Evolutionary conservation across 257 asterid genomes (phyloP), one percentile per base, ranked within the genome.

Genomic region (Gentiana straminea): DNA sequence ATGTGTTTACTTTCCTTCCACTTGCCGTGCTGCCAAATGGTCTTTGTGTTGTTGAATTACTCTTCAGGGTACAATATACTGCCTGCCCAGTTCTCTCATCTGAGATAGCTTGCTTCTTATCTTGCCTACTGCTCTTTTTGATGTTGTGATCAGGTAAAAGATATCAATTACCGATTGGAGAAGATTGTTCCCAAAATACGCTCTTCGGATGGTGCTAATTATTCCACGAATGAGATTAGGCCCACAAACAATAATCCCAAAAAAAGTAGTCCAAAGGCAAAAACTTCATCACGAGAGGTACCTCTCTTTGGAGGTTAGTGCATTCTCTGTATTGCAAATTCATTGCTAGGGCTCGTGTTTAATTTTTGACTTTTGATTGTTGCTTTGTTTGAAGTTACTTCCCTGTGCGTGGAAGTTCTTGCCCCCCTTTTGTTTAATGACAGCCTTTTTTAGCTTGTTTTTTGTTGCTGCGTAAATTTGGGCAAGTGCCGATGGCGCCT

Each of bases 221-320:
- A 76, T 66, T 55, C 80, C 5, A 73, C 84, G 62, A 65, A 54
- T 38, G 94, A 92, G 78, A 53, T 70, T 58, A 92, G 81, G 77
- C 77, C 86, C 49, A 49, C 84, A 47, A 71, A 38, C 58, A 64
- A 58, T 70, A 76, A 75, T 75, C 55, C 86, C 57, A 88, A 88
- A 73, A 92, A 70, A 71, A 86, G 86, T 77, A 92, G 95, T 66
- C 97, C 99, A 39, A 88, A 77, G 83, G 94, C 94, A 58, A 92
- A 73, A 69, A 79, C 66, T 71, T 81, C 81, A n/a, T 54, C 80
- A 8, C 85, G 97, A 0, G 99, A 92, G 79, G 82, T 54, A 57
- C 85, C 99, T 66, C 94, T 88, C 53, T 88, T 92, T 67, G 99
- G 95, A 85, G 99, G 99, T 88, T 71, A 73, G 94, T 78, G 54